Conservation (phyloP, 345 rosid species). For the Dovyalis caffra region DNA sequence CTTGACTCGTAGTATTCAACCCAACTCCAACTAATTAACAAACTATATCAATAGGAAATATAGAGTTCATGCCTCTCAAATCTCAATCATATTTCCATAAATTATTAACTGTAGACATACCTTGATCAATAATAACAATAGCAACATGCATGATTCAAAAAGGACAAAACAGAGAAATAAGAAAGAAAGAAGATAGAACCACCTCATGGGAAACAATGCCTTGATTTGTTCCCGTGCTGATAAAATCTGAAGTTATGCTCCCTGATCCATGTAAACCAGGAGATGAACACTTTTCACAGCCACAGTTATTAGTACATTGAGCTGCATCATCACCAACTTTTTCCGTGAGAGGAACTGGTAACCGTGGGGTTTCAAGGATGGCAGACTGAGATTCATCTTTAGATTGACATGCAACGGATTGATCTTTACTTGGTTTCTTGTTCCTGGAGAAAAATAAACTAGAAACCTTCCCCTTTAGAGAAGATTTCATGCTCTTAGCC, state of each 20-base stretch:
- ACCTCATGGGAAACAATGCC: conserved; percentile 50
- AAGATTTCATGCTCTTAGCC: conserved; percentile 57
- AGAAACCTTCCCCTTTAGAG: conserved; percentile 71
- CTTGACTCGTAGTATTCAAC: not conserved
- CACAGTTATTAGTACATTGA: conserved; percentile 27
- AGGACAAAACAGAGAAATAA: not conserved
- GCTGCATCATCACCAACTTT: conserved; percentile 24
- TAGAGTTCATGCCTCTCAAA: not conserved
- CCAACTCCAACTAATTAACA: not conserved
- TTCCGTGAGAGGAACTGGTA: conserved; percentile 34
- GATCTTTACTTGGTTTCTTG: conserved; percentile 64
- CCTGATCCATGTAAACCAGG: conserved; percentile 33
- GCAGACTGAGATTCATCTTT: conserved; percentile 35
- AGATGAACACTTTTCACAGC: conserved; percentile 39
- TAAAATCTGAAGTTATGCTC: conserved; percentile 23
- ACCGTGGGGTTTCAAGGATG: conserved; percentile 31
- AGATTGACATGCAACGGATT: conserved; percentile 33
- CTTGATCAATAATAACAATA: not conserved
- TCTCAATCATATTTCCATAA: not conserved
- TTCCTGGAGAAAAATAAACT: conserved; percentile 72
- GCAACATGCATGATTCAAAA: not conserved
- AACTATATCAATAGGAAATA: not conserved
- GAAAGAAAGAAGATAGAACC: conserved; percentile 16
- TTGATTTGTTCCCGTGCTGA: conserved; percentile 28
- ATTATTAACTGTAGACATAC: not conserved